A percentile compares a stretch with the other conserved stretches of the same genome.
These are phyloP conservation scores for Citrus cavaleriei DNA, from an alignment of 345 rosid genomes.

Conservation along the genomic window DNA sequence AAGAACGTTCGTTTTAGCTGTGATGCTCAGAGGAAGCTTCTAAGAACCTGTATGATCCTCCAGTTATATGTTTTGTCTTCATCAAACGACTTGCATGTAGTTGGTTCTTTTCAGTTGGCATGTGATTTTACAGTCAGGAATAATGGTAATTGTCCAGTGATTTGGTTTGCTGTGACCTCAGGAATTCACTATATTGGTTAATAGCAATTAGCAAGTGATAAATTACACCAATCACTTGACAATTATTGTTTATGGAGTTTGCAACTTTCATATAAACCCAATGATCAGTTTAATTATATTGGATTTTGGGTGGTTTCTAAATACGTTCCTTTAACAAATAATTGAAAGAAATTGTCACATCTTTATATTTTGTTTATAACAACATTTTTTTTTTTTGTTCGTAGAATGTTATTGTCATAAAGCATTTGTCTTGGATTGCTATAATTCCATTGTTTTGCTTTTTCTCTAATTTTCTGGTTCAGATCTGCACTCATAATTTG, in stretches of 20 bases:
- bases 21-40: neutral
- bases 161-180: neutral
- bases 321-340: neutral
- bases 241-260: neutral
- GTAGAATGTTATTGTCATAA: neutral
- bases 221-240: neutral
- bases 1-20: neutral
- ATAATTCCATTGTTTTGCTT: neutral
- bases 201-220: neutral
- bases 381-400: neutral
- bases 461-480: slow-evolving; percentile 1
- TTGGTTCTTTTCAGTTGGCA: neutral
- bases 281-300: neutral
- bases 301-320: neutral
- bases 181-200: neutral
- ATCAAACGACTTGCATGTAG: neutral
- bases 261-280: neutral
- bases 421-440: neutral
- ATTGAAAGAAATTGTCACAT: neutral
- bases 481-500: neutral
- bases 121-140: neutral
- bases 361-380: neutral
- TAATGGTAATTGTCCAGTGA: neutral
- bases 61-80: neutral
- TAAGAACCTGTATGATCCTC: neutral